A percentile compares a stretch with the other conserved stretches of the same genome.
These are phyloP conservation scores for Gamsiella multidivaricata DNA, from an alignment of 192 early-diverging fungal species.

Conservation along the genomic window DNA sequence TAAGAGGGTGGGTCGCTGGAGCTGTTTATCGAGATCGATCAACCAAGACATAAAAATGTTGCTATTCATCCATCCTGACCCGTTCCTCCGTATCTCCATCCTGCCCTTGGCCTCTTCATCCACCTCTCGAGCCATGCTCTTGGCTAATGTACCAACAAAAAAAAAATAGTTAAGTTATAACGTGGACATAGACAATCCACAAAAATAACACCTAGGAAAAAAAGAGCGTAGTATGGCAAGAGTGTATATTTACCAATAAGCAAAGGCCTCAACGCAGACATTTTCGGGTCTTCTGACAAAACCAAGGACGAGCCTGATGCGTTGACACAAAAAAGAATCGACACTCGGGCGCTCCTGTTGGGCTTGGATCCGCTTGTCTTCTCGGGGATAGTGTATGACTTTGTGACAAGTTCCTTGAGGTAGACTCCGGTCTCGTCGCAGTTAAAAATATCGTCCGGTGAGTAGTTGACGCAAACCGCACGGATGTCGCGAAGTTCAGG, in stretches of 20 bases:
- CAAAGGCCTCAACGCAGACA: conserved; percentile 12
- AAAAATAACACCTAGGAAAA: too few relatives aligned
- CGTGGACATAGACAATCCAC: too few relatives aligned
- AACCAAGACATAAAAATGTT: conserved; percentile 9
- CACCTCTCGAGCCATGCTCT: conserved; percentile 9
- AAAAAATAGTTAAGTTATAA: background rate
- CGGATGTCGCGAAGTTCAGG: conserved; percentile 8
- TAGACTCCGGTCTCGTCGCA: conserved; percentile 19
- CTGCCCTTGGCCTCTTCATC: background rate
- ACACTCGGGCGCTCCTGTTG: background rate
- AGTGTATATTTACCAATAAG: conserved; percentile 24
- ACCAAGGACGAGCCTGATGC: conserved; percentile 16
- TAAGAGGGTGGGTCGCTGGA: conserved; percentile 5
- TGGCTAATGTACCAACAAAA: background rate
- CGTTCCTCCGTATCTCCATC: background rate
- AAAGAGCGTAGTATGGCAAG: too few relatives aligned
- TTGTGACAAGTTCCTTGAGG: conserved; percentile 6
- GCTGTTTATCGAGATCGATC: conserved; percentile 7
- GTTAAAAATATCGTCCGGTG: conserved; percentile 9
- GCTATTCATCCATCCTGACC: conserved; percentile 22
- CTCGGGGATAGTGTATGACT: conserved; percentile 4
- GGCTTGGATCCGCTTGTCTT: conserved; percentile 4
- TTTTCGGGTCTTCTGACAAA: background rate
- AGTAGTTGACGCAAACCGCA: background rate
- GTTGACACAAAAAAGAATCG: conserved; percentile 24